Percentiles rank a stretch among this genome's conserved stretches.
Conservation (phyloP, 768 basidiomycete species). For the Tricholoma terreum region DNA sequence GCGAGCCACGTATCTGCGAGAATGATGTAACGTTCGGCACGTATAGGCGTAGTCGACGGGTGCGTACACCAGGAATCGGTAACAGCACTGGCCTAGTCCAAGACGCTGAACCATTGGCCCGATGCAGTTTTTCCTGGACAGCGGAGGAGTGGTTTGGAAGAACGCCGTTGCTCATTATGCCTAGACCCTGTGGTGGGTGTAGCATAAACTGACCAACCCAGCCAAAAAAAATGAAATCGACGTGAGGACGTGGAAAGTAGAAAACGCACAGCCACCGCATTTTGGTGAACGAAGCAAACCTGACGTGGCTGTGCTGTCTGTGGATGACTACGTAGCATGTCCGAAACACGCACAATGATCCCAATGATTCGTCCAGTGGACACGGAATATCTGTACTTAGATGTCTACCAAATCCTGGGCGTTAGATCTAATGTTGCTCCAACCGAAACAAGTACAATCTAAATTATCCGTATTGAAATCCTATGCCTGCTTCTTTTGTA, state of each 20-base stretch:
- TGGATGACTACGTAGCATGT: no score
- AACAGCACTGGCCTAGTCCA: slow-evolving; percentile 58
- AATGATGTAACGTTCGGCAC: slow-evolving; percentile 52
- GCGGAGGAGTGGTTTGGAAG: slow-evolving; percentile 44
- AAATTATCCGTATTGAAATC: background rate
- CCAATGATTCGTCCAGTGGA: no score
- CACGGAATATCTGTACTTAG: no score
- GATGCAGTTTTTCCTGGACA: slow-evolving; percentile 41
- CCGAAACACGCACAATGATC: no score
- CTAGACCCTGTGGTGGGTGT: slow-evolving; percentile 11
- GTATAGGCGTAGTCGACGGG: slow-evolving; percentile 56
- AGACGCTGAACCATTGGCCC: slow-evolving; percentile 23
- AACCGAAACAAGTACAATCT: background rate
- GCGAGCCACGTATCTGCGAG: slow-evolving; percentile 40
- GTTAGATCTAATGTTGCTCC: background rate
- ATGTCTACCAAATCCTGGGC: no score
- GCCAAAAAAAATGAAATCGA: slow-evolving; percentile 6
- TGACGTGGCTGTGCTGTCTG: slow-evolving; percentile 4
- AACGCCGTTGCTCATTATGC: slow-evolving; percentile 28
- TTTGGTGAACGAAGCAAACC: background rate
- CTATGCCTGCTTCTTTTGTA: slow-evolving; percentile 67
- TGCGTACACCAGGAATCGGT: slow-evolving; percentile 55
- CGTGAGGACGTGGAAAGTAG: slow-evolving; percentile 15
- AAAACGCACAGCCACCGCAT: slow-evolving; percentile 21
- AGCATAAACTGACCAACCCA: slow-evolving; percentile 7